Conservation (phyloP, 352 stramenopile genomes). For the Phytopythium litorale region DNA sequence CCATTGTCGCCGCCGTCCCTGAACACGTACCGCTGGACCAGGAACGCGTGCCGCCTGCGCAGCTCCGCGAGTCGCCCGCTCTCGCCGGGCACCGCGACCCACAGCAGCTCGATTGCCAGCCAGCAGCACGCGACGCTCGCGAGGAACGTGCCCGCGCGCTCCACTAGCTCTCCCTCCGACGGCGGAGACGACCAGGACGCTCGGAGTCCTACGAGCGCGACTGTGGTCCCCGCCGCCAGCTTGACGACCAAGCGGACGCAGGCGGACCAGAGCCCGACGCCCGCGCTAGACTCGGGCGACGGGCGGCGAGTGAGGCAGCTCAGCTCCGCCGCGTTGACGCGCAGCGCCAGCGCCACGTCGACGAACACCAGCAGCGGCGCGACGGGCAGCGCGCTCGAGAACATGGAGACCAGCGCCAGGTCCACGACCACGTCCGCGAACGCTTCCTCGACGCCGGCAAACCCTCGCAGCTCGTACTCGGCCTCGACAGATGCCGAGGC, state of each 20-base stretch:
- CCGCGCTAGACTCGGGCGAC: constrained; percentile 19
- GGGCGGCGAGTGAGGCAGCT: constrained; percentile 39
- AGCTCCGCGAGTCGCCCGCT: constrained; percentile 18
- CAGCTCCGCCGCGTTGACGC: constrained; percentile 38
- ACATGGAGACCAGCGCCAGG: constrained; percentile 40
- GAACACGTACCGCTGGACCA: constrained; percentile 43
- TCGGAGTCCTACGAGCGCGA: constrained; percentile 13
- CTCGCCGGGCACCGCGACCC: constrained; percentile 28
- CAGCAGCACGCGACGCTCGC: constrained; percentile 23
- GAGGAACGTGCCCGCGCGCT: constrained; percentile 35
- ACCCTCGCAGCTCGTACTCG: constrained; percentile 13
- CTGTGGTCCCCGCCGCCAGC: constrained; percentile 20
- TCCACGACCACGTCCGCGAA: constrained; percentile 41
- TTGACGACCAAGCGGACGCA: constrained; percentile 29
- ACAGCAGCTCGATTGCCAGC: constrained; percentile 29
- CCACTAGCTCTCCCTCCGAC: constrained; percentile 15
- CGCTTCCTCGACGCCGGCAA: constrained; percentile 29
- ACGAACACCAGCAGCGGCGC: constrained; percentile 34
- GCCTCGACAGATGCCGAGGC: constrained; percentile 6
- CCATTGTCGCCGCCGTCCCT: constrained; percentile 8
- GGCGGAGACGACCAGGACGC: background rate
- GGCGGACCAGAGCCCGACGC: constrained; percentile 24
- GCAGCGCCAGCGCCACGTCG: constrained; percentile 35
- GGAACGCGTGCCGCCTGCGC: constrained; percentile 31
- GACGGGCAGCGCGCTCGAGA: constrained; percentile 37